Base-by-base conservation (phyloP, 2,329 filamentous ascomycete genomes). In the Trichophyton equinum region DNA sequence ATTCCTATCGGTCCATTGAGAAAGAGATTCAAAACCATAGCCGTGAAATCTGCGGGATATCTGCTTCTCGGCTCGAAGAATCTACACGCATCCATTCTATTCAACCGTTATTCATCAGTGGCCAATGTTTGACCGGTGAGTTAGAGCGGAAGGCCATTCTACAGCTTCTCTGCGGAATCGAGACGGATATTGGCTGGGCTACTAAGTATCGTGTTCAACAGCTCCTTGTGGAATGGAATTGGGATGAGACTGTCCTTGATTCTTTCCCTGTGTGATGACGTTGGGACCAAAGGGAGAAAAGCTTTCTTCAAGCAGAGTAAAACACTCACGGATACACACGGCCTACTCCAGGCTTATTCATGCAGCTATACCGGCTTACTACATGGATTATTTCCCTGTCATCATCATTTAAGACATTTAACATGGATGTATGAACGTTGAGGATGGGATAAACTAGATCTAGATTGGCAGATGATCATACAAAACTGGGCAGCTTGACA, bases 141-240 rank as follows among this genome's bases (percentile, higher is more conserved):
- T 73, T 72, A 9, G 83, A 85, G 70, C 79, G 82, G 15, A 72
- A 77, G 40, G 75, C 81, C 1, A 77, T 86, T 8, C 66, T 86
- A 42, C 74, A 78, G 11, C 68, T 86, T 42, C 71, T 87, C 20
- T 74, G 77, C 27, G 81, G 78, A 9, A 80, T 87, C 30, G 83
- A 87, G 69, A 73, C 71, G n/a, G 84, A 87, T 66, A 77, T 85
- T 38, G 85, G 84, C 1, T 85, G 82, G 79, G 81, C 82, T 2
- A 85, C 84, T 56, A 77, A 83, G 65, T 85, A 85, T 69, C 77
- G 83, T 42, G 79, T 82, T 27, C 73, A 79, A 63, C 78, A 83
- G 64, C 69, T 85, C 63, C 64, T 76, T 44, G 68, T 69, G 58
- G 72, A 74, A 61, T 76, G 74, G 74, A 72, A 69, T 25, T 67